Percentiles rank a stretch among this genome's conserved stretches.
Conservation (phyloP, 208 protist species). For the Trypanosoma cruzi region DNA sequence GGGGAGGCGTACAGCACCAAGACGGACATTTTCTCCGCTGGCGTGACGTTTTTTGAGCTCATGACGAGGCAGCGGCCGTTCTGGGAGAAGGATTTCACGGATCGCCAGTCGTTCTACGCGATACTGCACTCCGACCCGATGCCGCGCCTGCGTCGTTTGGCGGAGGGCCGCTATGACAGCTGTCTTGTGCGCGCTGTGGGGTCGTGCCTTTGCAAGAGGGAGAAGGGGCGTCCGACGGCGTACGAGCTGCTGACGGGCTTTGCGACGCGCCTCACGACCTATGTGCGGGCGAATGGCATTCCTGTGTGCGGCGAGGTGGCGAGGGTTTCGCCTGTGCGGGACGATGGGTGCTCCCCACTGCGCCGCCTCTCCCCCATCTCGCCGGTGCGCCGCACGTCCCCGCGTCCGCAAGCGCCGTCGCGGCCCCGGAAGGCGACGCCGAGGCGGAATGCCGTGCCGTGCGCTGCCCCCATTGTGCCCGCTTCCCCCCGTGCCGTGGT, state of each 20-base stretch:
- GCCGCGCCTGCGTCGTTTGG: conserved; percentile 39
- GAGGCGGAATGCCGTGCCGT: not conserved
- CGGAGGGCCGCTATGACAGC: conserved; percentile 33
- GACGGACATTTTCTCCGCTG: conserved; percentile 94
- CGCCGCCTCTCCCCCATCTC: conserved; percentile 25
- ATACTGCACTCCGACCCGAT: conserved; percentile 64
- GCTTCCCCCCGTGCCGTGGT: not conserved
- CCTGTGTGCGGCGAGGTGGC: conserved; percentile 32
- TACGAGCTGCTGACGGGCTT: conserved; percentile 58
- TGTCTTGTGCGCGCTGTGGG: conserved; percentile 43
- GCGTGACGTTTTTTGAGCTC: conserved; percentile 90
- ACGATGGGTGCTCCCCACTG: conserved; percentile 4
- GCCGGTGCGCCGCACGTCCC: conserved; percentile 8
- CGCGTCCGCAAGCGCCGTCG: not conserved
- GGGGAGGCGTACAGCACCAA: conserved; percentile 91
- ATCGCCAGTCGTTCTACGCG: conserved; percentile 50
- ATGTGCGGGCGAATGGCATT: conserved; percentile 40
- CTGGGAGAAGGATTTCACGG: conserved; percentile 48
- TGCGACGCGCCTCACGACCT: conserved; percentile 33
- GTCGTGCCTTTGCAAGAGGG: conserved; percentile 62
- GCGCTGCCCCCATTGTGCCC: not conserved
- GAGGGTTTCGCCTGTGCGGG: conserved; percentile 18
- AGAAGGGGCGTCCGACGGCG: conserved; percentile 51
- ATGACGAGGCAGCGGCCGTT: conserved; percentile 72
- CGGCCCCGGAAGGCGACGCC: conserved; percentile 3